Conservation (phyloP, 2,329 filamentous ascomycete genomes). For the Sporothrix schenckii region DNA sequence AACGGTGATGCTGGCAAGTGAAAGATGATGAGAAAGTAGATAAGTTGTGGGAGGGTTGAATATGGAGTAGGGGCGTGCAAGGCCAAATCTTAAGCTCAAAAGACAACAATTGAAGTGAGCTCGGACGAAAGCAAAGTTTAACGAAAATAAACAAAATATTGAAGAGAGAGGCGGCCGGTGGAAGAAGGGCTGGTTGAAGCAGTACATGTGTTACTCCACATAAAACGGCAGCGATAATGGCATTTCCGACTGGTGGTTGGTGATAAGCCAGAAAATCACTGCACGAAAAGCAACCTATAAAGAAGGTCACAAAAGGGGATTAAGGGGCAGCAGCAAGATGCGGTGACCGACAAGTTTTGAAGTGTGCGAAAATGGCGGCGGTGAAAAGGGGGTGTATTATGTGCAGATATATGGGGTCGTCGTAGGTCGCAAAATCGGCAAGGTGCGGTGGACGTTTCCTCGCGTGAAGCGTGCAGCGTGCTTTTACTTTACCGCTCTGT, state of each 20-base stretch:
- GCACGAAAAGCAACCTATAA: neutral
- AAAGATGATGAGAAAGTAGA: neutral
- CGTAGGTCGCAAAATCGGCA: slow-evolving; percentile 1
- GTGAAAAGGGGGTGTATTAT: slow-evolving; percentile 27
- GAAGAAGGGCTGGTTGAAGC: slow-evolving; percentile 4
- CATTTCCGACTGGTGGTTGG: neutral
- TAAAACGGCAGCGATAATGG: neutral
- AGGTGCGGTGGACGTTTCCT: neutral
- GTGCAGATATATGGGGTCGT: neutral
- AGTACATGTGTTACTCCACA: slow-evolving; percentile 16
- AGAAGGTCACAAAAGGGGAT: neutral
- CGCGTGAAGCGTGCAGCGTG: slow-evolving; percentile 6
- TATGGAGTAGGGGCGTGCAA: neutral
- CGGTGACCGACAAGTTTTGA: slow-evolving; percentile 29
- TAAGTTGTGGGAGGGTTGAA: neutral
- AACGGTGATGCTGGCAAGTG: neutral
- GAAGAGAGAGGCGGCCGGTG: neutral
- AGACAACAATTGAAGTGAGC: neutral
- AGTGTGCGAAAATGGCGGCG: slow-evolving; percentile 27
- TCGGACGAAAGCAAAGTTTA: neutral
- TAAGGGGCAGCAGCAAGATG: slow-evolving; percentile 24
- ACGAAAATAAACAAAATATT: slow-evolving; percentile 12
- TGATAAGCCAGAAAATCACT: neutral
- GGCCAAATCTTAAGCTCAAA: neutral
- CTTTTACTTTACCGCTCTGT: neutral